Conservation (phyloP, 495 filamentous ascomycete species). For the Staphylotrichum longicolle region DNA sequence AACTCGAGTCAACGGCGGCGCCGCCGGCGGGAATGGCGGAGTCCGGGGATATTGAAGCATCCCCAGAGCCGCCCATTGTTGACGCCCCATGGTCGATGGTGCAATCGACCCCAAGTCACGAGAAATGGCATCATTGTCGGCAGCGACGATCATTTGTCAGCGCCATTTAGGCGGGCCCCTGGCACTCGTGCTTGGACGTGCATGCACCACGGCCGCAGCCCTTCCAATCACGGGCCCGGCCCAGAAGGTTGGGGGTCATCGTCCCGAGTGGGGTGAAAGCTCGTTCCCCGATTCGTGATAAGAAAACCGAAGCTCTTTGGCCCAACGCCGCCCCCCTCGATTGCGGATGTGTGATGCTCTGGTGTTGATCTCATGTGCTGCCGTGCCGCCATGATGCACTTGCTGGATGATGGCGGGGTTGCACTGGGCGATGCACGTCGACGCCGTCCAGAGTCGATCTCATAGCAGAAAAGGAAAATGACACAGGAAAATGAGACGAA, state of each 20-base stretch:
- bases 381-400: constrained; percentile 14
- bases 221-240: constrained; percentile 29
- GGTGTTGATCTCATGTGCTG: constrained; percentile 15
- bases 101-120: constrained; percentile 40
- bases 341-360: constrained; percentile 4
- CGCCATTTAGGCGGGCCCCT: constrained; percentile 27
- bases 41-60: constrained; percentile 28
- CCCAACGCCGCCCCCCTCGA: constrained; percentile 8
- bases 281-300: constrained; percentile 30
- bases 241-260: constrained; percentile 24
- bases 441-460: background rate
- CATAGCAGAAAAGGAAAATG: background rate
- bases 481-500: background rate
- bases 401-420: constrained; percentile 4
- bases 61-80: constrained; percentile 26
- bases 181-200: constrained; percentile 18
- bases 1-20: constrained; percentile 23
- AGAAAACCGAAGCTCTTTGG: constrained; percentile 26
- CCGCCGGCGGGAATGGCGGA: constrained; percentile 34
- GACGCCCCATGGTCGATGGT: constrained; percentile 38
- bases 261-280: constrained; percentile 21
- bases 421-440: constrained; percentile 6
- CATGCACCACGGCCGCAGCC: constrained; percentile 20
- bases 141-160: constrained; percentile 40
- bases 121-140: constrained; percentile 42